Conservation (phyloP, 1,284 basidiomycete species). For the Cutaneotrichosporon cyanovorans region DNA sequence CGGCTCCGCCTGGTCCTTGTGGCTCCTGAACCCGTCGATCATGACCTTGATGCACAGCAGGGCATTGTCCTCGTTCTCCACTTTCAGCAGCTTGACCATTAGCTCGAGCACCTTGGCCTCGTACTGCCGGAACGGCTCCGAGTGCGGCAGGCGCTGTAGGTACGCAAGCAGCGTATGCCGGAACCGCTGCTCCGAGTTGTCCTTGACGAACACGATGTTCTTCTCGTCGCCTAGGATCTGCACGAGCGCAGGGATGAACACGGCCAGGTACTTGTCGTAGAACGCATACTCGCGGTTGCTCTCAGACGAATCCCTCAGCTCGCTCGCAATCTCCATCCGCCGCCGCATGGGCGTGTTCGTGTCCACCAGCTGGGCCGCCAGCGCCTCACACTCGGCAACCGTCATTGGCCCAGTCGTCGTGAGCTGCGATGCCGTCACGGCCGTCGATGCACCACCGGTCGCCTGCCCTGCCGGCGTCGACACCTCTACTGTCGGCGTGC, state of each 20-base stretch:
- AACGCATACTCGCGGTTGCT: slow-evolving; percentile 68
- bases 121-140: slow-evolving; percentile 68
- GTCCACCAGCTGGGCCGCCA: slow-evolving; percentile 37
- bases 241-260: slow-evolving; percentile 66
- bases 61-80: slow-evolving; percentile 96
- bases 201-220: slow-evolving; percentile 62
- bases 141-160: slow-evolving; percentile 76
- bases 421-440: background rate
- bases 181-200: slow-evolving; percentile 70
- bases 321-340: slow-evolving; percentile 52
- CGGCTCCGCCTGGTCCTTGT: slow-evolving; percentile 64
- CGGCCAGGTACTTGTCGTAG: slow-evolving; percentile 56
- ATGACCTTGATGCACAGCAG: slow-evolving; percentile 85
- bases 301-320: slow-evolving; percentile 82
- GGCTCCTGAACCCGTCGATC: slow-evolving; percentile 57
- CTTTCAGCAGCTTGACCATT: slow-evolving; percentile 71
- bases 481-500: slow-evolving; percentile 23
- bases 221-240: slow-evolving; percentile 71
- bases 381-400: slow-evolving; percentile 36
- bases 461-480: slow-evolving; percentile 27
- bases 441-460: slow-evolving; percentile 6
- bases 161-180: slow-evolving; percentile 80
- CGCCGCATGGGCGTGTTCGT: slow-evolving; percentile 19
- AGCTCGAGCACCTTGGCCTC: slow-evolving; percentile 61
- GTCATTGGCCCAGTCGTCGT: slow-evolving; percentile 32